Evolutionary conservation across 169 alveolate genomes (phyloP), one percentile per base, ranked within the genome.

Genomic region (Eimeria tenella): DNA sequence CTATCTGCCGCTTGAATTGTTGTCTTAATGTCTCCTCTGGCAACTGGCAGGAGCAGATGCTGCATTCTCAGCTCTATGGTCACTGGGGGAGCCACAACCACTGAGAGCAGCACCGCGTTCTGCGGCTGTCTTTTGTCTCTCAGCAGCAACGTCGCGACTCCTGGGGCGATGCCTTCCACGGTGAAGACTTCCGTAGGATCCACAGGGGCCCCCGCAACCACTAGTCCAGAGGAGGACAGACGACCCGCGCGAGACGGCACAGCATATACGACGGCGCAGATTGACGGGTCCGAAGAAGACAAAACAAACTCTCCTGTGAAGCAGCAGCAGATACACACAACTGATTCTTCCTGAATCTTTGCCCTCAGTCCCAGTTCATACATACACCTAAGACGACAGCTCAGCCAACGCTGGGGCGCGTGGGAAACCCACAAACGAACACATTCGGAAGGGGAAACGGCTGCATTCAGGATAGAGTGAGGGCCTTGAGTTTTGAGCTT

Each of bases 101-200:
- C 87, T 2, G 63, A 19, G 49, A 77, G 87, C 87, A 77, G 87
- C 87, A 77, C 70, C n/a, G 70, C 68, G 25, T 77, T 77, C 62
- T 77, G 87, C 70, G 23, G 87, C 87, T 77, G 87, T n/a, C 50
- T 49, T 21, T 8, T 10, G 21, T 77, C 87, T 5, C 62, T 10
- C 87, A 77, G 87, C 87, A 77, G 68, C 87, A 77, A 50, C 0
- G 87, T 50, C 50, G 70, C 49, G 0, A 77, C 87, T 5, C 87
- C 87, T 5, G 62, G 21, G 8, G 68, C 70, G 17, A 9, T 31
- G 10, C 55, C 87, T 50, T 77, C 62, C 68, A 77, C 70, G 1
- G 77, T 68, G 31, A 17, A 68, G 77, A 68, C 49, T 10, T n/a
- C 31, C 31, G 77, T n/a, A 17, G 68, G 68, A 31, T 31, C 42